Evolutionary conservation across 2,329 filamentous ascomycete species (phyloP), one percentile per base, ranked within the genome.

Genomic region (Coniochaeta sp.): DNA sequence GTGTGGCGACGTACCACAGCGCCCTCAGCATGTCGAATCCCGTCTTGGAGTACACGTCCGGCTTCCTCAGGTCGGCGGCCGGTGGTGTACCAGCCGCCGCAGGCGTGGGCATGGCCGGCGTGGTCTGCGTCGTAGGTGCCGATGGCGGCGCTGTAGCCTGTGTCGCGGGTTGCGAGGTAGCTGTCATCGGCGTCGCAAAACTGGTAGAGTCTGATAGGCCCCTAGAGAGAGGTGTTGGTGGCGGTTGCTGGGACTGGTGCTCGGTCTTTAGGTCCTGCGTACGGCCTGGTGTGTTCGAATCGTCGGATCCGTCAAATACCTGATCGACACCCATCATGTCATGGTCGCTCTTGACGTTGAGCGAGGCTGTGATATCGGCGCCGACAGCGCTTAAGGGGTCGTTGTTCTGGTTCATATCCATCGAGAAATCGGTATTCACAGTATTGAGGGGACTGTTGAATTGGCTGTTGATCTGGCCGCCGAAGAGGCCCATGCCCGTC

Each of bases 1-100:
- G 81, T 1, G 86, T 88, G 4, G 89, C 89, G 13, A 97, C 91
- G 53, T 89, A 83, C 81, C 80, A 84, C 55, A 96, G 71, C 16
- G 92, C 89, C 52, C 85, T 84, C 56, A 96, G 75, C 86, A 96
- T 94, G 66, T 96, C 91, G 62, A 96, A 96, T 0, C 91, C 92
- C 58, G 89, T 95, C 47, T 87, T 87, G 1, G 92, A 96, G 67
- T 96, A 96, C 6, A 89, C 85, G 50, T 85, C 89, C 61, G 32
- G 13, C n/a, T 49, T 49, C 26, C 28, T 49, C 13, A 22, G 47
- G 31, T 18, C 20, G 32, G 33, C 9, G 16, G 40, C 16, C 3
- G 27, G 22, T 5, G 50, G 38, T 20, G 35, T 46, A 28, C 22
- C 42, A 24, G 42, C 28, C 16, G 42, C 9, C 24, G 14, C 42